phyloP scores from a whole-genome alignment of 345 rosid genomes.

The Linum tenue region DNA sequence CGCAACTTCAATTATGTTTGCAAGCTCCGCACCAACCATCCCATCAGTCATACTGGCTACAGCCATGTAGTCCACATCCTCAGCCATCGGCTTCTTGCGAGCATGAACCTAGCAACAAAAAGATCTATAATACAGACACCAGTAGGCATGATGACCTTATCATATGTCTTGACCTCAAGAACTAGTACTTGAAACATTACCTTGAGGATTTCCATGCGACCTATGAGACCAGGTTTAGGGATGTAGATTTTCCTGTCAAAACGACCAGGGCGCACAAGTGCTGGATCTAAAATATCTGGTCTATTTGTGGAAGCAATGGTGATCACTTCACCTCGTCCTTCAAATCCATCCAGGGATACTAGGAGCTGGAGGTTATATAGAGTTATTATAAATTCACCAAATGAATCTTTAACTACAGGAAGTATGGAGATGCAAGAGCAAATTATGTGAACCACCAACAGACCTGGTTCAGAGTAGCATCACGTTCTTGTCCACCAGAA shows the following conservation, averaged over 20 bases:
- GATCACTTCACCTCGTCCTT: constrained; percentile 92
- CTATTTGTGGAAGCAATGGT: constrained; percentile 94
- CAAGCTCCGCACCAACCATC: constrained; percentile 98
- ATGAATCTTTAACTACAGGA: neutral
- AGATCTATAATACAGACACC: neutral
- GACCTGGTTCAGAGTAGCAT: constrained; percentile 96
- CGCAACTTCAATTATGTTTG: constrained; percentile 85
- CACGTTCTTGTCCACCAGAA: constrained; percentile 97
- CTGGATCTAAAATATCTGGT: constrained; percentile 93
- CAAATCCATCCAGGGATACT: constrained; percentile 92
- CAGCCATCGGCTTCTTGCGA: constrained; percentile 90
- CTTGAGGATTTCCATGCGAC: constrained; percentile 84
- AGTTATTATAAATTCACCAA: constrained; percentile 1
- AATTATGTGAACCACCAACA: constrained; percentile 3
- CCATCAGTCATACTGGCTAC: constrained; percentile 89
- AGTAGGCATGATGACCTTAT: neutral
- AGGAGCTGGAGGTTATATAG: constrained; percentile 51
- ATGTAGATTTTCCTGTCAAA: constrained; percentile 76
- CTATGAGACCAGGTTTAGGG: constrained; percentile 84
- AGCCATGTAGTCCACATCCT: constrained; percentile 87
- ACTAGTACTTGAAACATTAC: constrained; percentile 22
- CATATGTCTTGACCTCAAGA: neutral
- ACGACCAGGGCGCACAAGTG: constrained; percentile 87
- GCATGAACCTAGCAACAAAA: constrained; percentile 66
- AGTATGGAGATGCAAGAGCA: neutral